A percentile compares a stretch with the other conserved stretches of the same genome.
These are phyloP conservation scores for Calonectria leucothoes DNA, from an alignment of 2,329 filamentous ascomycete genomes.

Conservation along the genomic window DNA sequence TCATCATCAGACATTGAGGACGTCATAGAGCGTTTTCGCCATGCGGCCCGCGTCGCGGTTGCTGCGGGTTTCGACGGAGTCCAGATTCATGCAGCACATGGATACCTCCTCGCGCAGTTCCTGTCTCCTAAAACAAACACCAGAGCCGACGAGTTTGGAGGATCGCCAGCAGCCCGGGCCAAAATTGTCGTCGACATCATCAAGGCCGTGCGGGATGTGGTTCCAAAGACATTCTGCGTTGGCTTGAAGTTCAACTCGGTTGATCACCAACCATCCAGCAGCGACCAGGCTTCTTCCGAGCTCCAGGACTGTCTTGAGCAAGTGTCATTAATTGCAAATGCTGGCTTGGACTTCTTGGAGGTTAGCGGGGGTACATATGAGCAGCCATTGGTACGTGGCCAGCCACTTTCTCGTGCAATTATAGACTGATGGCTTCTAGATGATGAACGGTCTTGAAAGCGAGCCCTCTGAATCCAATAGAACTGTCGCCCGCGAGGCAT, in stretches of 20 bases:
- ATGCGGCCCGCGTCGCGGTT: conserved; percentile 59
- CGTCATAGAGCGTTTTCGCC: conserved; percentile 64
- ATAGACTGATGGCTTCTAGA: conserved; percentile 37
- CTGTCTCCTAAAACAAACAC: conserved; percentile 61
- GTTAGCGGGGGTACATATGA: conserved; percentile 73
- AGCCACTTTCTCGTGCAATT: not conserved
- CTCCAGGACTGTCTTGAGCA: conserved; percentile 69
- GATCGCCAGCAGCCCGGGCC: conserved; percentile 59
- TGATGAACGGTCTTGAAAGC: conserved; percentile 44
- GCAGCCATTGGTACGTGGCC: conserved; percentile 55
- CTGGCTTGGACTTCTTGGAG: conserved; percentile 74
- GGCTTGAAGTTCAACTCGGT: conserved; percentile 68
- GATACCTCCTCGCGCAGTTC: conserved; percentile 69
- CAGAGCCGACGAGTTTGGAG: conserved; percentile 67
- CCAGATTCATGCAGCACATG: conserved; percentile 63
- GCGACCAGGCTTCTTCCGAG: conserved; percentile 40
- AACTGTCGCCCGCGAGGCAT: conserved; percentile 70
- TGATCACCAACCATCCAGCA: conserved; percentile 59
- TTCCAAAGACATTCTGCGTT: conserved; percentile 57
- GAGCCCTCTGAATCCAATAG: conserved; percentile 35
- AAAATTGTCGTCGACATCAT: conserved; percentile 64
- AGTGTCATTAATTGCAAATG: conserved; percentile 59
- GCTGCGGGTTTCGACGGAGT: conserved; percentile 60
- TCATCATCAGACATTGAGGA: conserved; percentile 62
- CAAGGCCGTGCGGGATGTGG: conserved; percentile 52